phyloP scores from a whole-genome alignment of 2,329 filamentous ascomycete species.

The Phyllosticta citrichinensis region DNA sequence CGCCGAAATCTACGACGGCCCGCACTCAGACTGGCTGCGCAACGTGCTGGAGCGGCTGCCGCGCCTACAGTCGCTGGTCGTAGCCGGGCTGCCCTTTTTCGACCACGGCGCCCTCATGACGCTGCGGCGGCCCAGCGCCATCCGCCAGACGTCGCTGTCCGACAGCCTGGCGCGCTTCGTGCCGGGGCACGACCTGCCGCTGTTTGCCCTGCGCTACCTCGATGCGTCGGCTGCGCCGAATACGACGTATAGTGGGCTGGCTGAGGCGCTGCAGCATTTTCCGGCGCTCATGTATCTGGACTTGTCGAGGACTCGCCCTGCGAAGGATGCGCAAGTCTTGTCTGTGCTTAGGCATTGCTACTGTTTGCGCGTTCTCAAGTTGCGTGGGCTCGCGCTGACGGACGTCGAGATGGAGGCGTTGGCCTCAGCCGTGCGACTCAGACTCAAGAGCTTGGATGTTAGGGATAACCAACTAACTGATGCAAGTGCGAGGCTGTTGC shows the following conservation, averaged over 20 bases:
- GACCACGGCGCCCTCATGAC: slow-evolving; percentile 48
- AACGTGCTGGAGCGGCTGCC: slow-evolving; percentile 50
- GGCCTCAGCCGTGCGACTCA: slow-evolving; percentile 40
- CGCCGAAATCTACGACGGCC: slow-evolving; percentile 51
- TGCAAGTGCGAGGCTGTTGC: slow-evolving; percentile 40
- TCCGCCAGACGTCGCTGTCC: slow-evolving; percentile 16
- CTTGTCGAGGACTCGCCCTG: slow-evolving; percentile 44
- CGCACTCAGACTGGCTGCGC: slow-evolving; percentile 48
- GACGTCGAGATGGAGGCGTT: slow-evolving; percentile 45
- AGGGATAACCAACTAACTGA: slow-evolving; percentile 50
- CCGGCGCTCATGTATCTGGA: slow-evolving; percentile 48
- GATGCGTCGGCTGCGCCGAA: slow-evolving; percentile 49
- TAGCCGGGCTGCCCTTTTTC: slow-evolving; percentile 50
- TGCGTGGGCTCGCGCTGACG: slow-evolving; percentile 43
- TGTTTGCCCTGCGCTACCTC: slow-evolving; percentile 43
- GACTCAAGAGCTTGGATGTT: slow-evolving; percentile 47
- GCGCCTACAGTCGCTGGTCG: slow-evolving; percentile 48
- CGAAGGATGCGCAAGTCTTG: slow-evolving; percentile 40
- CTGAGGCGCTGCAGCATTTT: slow-evolving; percentile 43
- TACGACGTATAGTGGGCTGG: slow-evolving; percentile 45
- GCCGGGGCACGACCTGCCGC: slow-evolving; percentile 19
- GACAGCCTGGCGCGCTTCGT: slow-evolving; percentile 10
- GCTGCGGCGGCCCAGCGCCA: slow-evolving; percentile 29
- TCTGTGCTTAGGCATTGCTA: slow-evolving; percentile 36
- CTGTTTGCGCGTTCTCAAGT: slow-evolving; percentile 47